phyloP scores from a whole-genome alignment of 768 basidiomycete species.

The Russula sp. region DNA sequence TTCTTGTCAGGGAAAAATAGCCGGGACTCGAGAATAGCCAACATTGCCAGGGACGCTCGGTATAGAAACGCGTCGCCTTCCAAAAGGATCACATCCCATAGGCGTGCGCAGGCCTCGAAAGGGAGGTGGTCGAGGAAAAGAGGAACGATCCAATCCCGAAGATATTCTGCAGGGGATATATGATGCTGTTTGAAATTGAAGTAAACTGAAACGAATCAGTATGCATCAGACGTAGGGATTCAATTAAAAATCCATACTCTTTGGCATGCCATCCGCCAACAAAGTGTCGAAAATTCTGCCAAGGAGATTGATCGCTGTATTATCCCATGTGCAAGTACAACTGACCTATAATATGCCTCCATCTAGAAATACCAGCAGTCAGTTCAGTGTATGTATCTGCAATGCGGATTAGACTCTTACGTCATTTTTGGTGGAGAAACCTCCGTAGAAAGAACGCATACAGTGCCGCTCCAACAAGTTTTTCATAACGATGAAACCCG shows the following conservation, averaged over 20 bases:
- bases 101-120: constrained; percentile 82
- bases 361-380: constrained; percentile 47
- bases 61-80: constrained; percentile 92
- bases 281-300: constrained; percentile 87
- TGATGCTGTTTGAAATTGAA: constrained; percentile 95
- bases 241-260: constrained; percentile 52
- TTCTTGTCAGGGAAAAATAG: constrained; percentile 84
- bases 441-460: constrained; percentile 81
- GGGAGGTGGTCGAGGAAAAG: constrained; percentile 85
- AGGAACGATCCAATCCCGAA: constrained; percentile 77
- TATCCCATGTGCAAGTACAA: background rate
- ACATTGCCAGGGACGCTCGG: constrained; percentile 75
- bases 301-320: background rate
- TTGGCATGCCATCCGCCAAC: constrained; percentile 90
- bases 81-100: constrained; percentile 85
- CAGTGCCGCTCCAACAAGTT: constrained; percentile 86
- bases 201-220: constrained; percentile 56
- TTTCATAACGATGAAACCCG: constrained; percentile 78
- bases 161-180: constrained; percentile 79
- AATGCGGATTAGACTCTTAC: constrained; percentile 47
- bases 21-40: constrained; percentile 79
- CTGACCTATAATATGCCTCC: constrained; percentile 86
- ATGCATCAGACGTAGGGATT: background rate
- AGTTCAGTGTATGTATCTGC: constrained; percentile 7
- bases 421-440: constrained; percentile 65